Conservation (phyloP, 2,329 filamentous ascomycete species). For the Chaetomiaceae sp. region DNA sequence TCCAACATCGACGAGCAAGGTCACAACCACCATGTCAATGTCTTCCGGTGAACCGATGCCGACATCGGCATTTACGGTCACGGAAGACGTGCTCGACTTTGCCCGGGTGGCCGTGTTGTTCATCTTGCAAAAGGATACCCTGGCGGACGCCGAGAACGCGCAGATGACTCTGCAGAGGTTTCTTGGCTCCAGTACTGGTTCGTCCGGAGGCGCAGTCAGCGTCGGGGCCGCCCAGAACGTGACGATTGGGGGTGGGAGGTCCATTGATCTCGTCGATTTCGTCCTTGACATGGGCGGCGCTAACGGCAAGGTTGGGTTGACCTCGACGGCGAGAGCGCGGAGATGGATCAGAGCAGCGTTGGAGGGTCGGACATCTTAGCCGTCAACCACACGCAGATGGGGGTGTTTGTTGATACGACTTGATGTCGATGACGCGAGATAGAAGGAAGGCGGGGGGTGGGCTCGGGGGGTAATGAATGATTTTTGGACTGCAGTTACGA, state of each 20-base stretch:
- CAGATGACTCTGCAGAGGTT: constrained; percentile 52
- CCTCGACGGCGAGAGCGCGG: too few species aligned
- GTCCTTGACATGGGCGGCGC: constrained; percentile 34
- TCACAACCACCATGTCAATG: constrained; percentile 26
- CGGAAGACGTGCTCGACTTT: constrained; percentile 58
- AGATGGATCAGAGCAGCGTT: too few species aligned
- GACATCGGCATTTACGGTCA: constrained; percentile 42
- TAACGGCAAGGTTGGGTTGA: too few species aligned
- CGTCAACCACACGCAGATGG: too few species aligned
- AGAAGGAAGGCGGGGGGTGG: too few species aligned
- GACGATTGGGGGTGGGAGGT: constrained; percentile 35
- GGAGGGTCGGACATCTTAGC: too few species aligned
- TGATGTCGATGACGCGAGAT: background rate
- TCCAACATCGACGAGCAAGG: constrained; percentile 27
- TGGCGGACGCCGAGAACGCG: constrained; percentile 48
- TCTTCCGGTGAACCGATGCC: constrained; percentile 27
- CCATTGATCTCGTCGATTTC: constrained; percentile 47
- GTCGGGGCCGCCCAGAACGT: constrained; percentile 35
- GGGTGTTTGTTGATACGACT: too few species aligned
- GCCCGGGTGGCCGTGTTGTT: constrained; percentile 58
- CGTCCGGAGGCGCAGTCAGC: constrained; percentile 21
- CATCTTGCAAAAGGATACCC: constrained; percentile 51
- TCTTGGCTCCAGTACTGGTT: constrained; percentile 31
- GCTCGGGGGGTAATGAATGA: too few species aligned
- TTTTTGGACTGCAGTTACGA: too few species aligned